These are phyloP conservation scores for Coemansia sp. DNA, from an alignment of 192 early-diverging fungal genomes.

Conservation along the genomic window DNA sequence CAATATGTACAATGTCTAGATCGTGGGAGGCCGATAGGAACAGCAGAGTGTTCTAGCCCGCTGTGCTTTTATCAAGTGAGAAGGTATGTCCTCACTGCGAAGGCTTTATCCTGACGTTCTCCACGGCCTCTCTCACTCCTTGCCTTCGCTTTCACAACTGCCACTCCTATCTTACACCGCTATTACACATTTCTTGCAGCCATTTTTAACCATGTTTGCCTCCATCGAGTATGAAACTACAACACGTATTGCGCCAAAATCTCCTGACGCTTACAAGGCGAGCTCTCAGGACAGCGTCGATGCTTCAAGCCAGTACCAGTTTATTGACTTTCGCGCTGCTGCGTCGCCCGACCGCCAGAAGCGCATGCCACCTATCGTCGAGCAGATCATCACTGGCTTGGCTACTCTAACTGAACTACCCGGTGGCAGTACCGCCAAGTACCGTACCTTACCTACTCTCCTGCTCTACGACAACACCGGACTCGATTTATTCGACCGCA, in stretches of 20 bases:
- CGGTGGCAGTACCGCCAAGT: not conserved
- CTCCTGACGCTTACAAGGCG: not conserved
- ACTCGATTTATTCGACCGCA: conserved; percentile 85
- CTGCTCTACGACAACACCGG: conserved; percentile 84
- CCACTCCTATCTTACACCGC: not conserved
- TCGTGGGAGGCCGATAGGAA: not conserved
- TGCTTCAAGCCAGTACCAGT: conserved; percentile 8
- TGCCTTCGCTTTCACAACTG: not conserved
- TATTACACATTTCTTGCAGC: not conserved
- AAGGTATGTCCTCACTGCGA: no score
- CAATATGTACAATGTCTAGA: not conserved
- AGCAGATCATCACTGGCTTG: conserved; percentile 25
- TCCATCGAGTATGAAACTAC: not conserved
- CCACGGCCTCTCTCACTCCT: not conserved
- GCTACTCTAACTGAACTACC: conserved; percentile 18
- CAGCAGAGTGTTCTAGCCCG: not conserved
- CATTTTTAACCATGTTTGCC: conserved; percentile 8
- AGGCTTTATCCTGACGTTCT: not conserved
- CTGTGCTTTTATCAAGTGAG: no score
- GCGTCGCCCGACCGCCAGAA: conserved; percentile 6
- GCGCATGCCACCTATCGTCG: conserved; percentile 22
- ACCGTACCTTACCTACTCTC: conserved; percentile 66
- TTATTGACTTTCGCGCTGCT: conserved; percentile 27
- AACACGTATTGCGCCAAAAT: not conserved
- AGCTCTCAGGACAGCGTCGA: not conserved